Conservation (phyloP, 352 stramenopile species). For the Phytopythium sindhum region DNA sequence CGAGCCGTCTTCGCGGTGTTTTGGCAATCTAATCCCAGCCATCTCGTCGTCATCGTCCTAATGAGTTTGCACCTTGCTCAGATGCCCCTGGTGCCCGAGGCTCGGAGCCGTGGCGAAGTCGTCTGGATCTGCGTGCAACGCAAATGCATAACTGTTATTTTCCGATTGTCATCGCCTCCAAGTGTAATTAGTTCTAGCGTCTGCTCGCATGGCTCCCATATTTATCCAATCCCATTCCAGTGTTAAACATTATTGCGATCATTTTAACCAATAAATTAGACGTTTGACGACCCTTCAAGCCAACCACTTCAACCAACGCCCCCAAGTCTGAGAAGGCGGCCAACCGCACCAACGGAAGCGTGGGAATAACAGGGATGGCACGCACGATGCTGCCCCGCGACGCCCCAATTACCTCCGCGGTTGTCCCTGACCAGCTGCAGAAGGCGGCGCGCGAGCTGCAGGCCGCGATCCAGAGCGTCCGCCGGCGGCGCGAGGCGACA, state of each 20-base stretch:
- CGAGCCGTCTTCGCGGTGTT: too few species aligned
- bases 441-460: constrained; percentile 51
- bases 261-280: neutral
- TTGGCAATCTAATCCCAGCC: too few species aligned
- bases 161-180: too few species aligned
- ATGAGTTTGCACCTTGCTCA: too few species aligned
- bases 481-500: constrained; percentile 17
- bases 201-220: neutral
- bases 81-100: too few species aligned
- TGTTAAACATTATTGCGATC: neutral
- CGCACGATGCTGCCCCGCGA: neutral
- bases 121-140: too few species aligned
- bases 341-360: neutral
- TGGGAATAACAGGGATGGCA: neutral
- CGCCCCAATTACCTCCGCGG: neutral
- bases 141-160: too few species aligned
- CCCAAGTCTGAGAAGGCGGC: neutral
- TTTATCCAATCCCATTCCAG: neutral
- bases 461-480: constrained; percentile 38
- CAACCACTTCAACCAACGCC: neutral
- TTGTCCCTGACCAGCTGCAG: constrained; percentile 27
- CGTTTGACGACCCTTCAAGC: neutral
- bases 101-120: too few species aligned
- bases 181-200: too few species aligned
- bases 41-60: too few species aligned